Conservation (phyloP, 306 rosid species). For the Prunus davidiana region DNA sequence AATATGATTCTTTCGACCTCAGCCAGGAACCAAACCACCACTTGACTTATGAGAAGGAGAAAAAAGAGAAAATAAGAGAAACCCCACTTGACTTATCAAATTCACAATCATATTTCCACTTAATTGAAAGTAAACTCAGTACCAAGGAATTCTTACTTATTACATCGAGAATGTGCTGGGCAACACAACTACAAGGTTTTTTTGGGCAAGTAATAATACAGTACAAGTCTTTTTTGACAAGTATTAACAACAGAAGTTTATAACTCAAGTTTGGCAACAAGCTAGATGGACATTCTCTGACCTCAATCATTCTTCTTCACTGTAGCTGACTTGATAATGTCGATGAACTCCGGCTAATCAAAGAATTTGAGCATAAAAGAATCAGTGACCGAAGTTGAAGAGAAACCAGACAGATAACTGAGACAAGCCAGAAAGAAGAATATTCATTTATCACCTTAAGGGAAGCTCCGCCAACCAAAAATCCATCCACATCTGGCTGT, state of each 20-base stretch:
- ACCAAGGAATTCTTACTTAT: not conserved
- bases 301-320: slow-evolving; percentile 56
- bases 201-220: not conserved
- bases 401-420: slow-evolving; percentile 10
- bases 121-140: not conserved
- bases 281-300: slow-evolving; percentile 17
- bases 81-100: not conserved
- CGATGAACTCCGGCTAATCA: slow-evolving; percentile 68
- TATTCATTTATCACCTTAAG: slow-evolving; percentile 43
- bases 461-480: slow-evolving; percentile 97
- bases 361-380: not conserved
- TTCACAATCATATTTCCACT: not conserved
- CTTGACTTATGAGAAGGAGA: not conserved
- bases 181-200: not conserved
- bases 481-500: slow-evolving; percentile 87
- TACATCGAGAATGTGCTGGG: not conserved
- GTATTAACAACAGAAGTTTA: not conserved
- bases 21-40: not conserved
- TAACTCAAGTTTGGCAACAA: slow-evolving; percentile 2
- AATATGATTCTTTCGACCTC: not conserved
- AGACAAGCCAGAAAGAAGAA: not conserved
- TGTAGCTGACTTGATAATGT: slow-evolving; percentile 77
- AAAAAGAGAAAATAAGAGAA: not conserved
- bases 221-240: too few species aligned
- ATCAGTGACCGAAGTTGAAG: slow-evolving; percentile 19